phyloP scores from a whole-genome alignment of 2,329 filamentous ascomycete species.

The Tetracladium maxilliforme region DNA sequence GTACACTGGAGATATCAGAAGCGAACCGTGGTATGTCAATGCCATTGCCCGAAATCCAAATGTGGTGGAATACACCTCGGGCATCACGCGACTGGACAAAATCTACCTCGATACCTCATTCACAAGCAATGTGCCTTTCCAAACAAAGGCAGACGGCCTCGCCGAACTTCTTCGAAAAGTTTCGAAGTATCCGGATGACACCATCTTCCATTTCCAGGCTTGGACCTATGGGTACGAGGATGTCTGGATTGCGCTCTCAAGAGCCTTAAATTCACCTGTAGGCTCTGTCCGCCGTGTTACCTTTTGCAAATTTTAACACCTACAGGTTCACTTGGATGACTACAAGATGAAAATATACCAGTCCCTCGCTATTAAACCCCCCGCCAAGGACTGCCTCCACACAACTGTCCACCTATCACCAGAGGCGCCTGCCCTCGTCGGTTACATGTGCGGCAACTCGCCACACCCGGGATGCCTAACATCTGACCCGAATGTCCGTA shows the following conservation, averaged over 20 bases:
- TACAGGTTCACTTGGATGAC: constrained; percentile 62
- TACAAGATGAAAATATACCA: constrained; percentile 67
- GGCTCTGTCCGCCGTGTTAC: constrained; percentile 1
- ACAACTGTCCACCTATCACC: too few relatives aligned
- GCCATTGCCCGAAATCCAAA: constrained; percentile 55
- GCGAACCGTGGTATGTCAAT: constrained; percentile 78
- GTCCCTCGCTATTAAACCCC: constrained; percentile 34
- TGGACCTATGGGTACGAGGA: constrained; percentile 95
- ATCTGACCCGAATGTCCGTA: constrained; percentile 38
- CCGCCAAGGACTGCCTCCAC: constrained; percentile 24
- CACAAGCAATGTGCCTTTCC: constrained; percentile 27
- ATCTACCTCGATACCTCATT: constrained; percentile 89
- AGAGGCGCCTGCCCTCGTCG: constrained; percentile 57
- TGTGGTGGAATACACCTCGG: constrained; percentile 58
- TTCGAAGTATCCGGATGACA: constrained; percentile 51
- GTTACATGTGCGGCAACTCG: constrained; percentile 62
- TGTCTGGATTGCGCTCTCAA: constrained; percentile 72
- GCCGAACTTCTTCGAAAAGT: constrained; percentile 59
- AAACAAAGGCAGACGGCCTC: constrained; percentile 60
- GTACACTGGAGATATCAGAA: constrained; percentile 80
- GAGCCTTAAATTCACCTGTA: constrained; percentile 50
- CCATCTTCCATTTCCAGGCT: constrained; percentile 69
- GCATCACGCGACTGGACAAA: constrained; percentile 55
- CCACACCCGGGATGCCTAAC: constrained; percentile 60
- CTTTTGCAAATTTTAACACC: constrained; percentile 5